These are phyloP conservation scores for Bassia scoparia DNA, from an alignment of 148 eudicot genomes.

Conservation along the genomic window DNA sequence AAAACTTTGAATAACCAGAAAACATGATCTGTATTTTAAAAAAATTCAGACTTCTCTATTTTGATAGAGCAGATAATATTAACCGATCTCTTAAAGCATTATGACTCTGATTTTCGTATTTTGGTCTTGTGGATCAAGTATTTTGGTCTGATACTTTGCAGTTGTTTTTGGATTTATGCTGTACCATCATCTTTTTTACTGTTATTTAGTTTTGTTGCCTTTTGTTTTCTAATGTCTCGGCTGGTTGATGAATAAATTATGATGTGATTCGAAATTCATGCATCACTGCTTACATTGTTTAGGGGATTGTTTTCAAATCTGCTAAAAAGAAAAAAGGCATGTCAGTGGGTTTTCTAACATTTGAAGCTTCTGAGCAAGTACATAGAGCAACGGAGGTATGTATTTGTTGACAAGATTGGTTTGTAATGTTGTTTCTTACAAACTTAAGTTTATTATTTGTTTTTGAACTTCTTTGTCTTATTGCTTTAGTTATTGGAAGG, in stretches of 20 bases:
- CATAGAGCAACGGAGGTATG: conserved; percentile 65
- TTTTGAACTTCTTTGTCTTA: conserved; percentile 4
- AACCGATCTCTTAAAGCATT: neutral
- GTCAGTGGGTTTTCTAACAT: conserved; percentile 71
- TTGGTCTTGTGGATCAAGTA: neutral
- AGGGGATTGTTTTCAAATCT: conserved; percentile 69
- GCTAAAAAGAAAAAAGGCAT: conserved; percentile 89
- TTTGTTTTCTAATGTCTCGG: neutral
- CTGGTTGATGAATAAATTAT: neutral
- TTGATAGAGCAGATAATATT: neutral
- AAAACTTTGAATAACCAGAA: neutral
- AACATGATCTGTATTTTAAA: neutral
- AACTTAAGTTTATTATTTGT: neutral
- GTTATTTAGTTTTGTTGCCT: neutral
- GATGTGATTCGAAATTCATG: neutral
- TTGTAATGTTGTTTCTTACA: neutral
- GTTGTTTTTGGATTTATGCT: neutral
- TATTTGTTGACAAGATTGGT: neutral
- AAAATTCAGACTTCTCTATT: neutral
- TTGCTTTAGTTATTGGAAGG: conserved; percentile 69
- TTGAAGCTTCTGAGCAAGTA: conserved; percentile 58
- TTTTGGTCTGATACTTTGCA: neutral
- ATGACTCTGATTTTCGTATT: neutral
- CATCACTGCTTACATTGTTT: conserved; percentile 10
- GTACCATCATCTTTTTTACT: neutral